These are phyloP conservation scores for Physcomitrellopsis africana DNA, from an alignment of 225 moss, liverwort and hornwort genomes.

Conservation along the genomic window DNA sequence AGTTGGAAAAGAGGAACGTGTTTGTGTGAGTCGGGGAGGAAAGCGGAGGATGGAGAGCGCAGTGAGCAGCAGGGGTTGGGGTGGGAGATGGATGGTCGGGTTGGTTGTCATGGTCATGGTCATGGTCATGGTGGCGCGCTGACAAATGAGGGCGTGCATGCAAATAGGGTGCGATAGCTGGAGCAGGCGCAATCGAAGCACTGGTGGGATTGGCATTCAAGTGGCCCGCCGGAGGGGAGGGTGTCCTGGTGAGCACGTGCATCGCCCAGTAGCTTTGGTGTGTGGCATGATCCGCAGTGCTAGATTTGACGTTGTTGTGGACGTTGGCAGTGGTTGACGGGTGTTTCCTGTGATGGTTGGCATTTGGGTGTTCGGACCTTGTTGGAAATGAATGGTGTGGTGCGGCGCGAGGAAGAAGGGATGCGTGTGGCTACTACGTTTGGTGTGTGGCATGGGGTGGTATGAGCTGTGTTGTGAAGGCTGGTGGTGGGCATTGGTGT, in stretches of 20 bases:
- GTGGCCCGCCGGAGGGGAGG: slow-evolving; percentile 87
- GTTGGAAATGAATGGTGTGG: no score
- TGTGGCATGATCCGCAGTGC: not conserved
- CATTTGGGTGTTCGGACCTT: no score
- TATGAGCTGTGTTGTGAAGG: no score
- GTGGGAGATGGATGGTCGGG: not conserved
- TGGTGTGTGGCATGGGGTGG: no score
- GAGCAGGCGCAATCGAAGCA: slow-evolving; percentile 91
- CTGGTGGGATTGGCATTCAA: slow-evolving; percentile 83
- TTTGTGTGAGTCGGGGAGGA: not conserved
- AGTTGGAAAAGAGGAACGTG: not conserved
- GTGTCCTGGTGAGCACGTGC: slow-evolving; percentile 74
- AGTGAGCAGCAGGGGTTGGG: not conserved
- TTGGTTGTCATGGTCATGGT: not conserved
- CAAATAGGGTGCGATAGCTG: slow-evolving; percentile 83
- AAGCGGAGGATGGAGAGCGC: not conserved
- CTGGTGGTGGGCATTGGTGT: no score
- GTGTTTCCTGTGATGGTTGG: no score
- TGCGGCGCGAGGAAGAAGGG: no score
- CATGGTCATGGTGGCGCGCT: slow-evolving; percentile 20
- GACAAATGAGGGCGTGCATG: slow-evolving; percentile 22
- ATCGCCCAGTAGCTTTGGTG: slow-evolving; percentile 1
- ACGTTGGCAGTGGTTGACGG: no score
- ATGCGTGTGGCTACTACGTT: no score
- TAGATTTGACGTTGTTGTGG: no score